Conservation (phyloP, 2,329 filamentous ascomycete genomes). For the Setomelanomma holmii region DNA sequence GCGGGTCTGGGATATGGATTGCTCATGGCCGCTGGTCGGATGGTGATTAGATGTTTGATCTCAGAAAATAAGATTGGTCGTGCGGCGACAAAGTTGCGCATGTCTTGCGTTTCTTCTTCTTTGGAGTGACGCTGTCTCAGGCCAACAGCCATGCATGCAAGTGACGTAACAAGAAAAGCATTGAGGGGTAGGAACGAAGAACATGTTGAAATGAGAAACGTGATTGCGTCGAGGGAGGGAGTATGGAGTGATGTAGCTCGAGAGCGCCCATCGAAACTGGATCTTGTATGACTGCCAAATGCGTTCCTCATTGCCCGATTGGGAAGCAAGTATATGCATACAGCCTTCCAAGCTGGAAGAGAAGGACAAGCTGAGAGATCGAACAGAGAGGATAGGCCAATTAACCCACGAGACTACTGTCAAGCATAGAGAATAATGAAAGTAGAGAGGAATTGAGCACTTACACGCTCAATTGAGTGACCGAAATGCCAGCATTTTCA, state of each 20-base stretch:
- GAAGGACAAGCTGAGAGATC: background rate
- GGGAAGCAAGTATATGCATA: conserved; percentile 4
- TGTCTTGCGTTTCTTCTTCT: no score
- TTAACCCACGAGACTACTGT: no score
- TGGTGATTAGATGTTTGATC: conserved; percentile 3
- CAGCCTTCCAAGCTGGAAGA: background rate
- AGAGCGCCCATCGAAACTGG: no score
- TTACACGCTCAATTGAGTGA: conserved; percentile 81
- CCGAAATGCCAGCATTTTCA: conserved; percentile 78
- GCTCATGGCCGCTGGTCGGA: conserved; percentile 40
- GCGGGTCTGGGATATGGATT: conserved; percentile 53
- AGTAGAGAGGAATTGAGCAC: conserved; percentile 49
- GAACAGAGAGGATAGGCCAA: no score
- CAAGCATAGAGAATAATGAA: background rate
- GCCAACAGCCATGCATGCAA: background rate
- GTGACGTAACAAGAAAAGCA: conserved; percentile 6
- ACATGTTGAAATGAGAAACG: no score
- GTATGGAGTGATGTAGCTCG: no score
- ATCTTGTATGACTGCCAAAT: no score
- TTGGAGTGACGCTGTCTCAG: no score
- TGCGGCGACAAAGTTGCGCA: no score
- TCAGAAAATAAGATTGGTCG: no score
- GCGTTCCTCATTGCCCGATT: conserved; percentile 21
- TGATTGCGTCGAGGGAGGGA: background rate
- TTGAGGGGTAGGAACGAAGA: no score